Conservation (phyloP, 2,329 filamentous ascomycete species). For the Pezicula radicicola region DNA sequence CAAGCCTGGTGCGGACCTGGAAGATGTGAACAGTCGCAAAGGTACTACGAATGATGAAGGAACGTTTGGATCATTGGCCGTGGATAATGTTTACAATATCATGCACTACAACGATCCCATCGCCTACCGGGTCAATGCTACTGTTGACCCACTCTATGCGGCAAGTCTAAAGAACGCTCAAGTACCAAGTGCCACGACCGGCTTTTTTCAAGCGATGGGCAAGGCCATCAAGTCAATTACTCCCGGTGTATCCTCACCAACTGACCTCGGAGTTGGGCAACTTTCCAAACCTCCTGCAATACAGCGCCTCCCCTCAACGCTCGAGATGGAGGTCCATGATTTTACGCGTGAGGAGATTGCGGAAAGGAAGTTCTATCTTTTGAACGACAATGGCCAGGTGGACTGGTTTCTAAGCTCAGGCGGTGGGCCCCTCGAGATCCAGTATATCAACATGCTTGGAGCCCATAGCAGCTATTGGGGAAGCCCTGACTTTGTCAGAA, state of each 20-base stretch:
- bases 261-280: slow-evolving; percentile 36
- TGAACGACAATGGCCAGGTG: slow-evolving; percentile 96
- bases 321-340: slow-evolving; percentile 96
- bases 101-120: slow-evolving; percentile 72
- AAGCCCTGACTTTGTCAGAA: slow-evolving; percentile 80
- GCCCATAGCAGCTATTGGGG: slow-evolving; percentile 96
- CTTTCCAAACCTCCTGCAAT: slow-evolving; percentile 28
- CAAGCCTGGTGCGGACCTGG: slow-evolving; percentile 71
- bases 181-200: slow-evolving; percentile 69
- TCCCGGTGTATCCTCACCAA: slow-evolving; percentile 39
- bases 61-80: slow-evolving; percentile 83
- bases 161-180: slow-evolving; percentile 72
- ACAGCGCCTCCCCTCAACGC: slow-evolving; percentile 53
- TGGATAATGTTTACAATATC: slow-evolving; percentile 96
- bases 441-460: slow-evolving; percentile 95
- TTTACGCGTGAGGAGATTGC: slow-evolving; percentile 91
- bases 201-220: slow-evolving; percentile 62
- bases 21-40: slow-evolving; percentile 48
- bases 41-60: slow-evolving; percentile 75
- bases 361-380: slow-evolving; percentile 78
- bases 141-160: slow-evolving; percentile 79
- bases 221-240: slow-evolving; percentile 61
- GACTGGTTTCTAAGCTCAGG: slow-evolving; percentile 85
- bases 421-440: slow-evolving; percentile 84
- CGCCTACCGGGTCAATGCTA: slow-evolving; percentile 87